These are phyloP conservation scores for Ceratocystis variospora DNA, from an alignment of 2,329 filamentous ascomycete species.

Conservation along the genomic window DNA sequence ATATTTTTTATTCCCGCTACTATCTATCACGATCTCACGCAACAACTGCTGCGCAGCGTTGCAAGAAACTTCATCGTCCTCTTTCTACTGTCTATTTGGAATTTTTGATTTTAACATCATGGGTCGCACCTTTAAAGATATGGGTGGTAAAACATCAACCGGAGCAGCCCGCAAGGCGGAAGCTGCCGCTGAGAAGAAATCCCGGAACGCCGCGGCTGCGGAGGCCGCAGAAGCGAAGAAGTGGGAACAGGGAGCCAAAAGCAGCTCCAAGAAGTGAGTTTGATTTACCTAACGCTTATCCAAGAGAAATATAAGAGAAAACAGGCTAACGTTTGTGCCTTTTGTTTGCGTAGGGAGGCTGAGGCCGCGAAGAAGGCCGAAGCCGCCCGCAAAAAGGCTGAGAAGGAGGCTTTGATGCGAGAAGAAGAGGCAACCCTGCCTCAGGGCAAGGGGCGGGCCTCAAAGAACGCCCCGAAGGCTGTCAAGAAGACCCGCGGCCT, in stretches of 20 bases:
- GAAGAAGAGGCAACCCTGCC: conserved; percentile 62
- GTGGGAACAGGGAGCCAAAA: conserved; percentile 80
- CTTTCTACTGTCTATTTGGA: neutral
- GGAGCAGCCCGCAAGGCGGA: conserved; percentile 92
- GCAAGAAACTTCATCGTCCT: neutral
- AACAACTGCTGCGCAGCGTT: neutral
- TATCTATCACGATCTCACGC: neutral
- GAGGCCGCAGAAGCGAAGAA: conserved; percentile 56
- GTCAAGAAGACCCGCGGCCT: conserved; percentile 53
- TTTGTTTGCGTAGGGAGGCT: conserved; percentile 48
- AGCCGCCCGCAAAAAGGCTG: conserved; percentile 75
- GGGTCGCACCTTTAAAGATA: conserved; percentile 59
- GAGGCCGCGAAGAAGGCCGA: conserved; percentile 75
- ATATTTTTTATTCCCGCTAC: conserved; percentile 1
- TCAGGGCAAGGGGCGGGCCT: conserved; percentile 46
- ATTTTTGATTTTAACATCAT: conserved; percentile 31
- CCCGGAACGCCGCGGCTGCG: conserved; percentile 51
- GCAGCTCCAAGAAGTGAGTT: conserved; percentile 69
- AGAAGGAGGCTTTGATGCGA: conserved; percentile 67
- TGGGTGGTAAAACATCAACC: conserved; percentile 76
- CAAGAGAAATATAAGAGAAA: conserved; percentile 10
- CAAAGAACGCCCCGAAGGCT: conserved; percentile 47
- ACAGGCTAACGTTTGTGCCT: neutral
- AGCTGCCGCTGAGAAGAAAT: conserved; percentile 65
- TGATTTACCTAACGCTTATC: conserved; percentile 10